These are phyloP conservation scores for Hyphopichia pseudoburtonii DNA, from an alignment of 1,139 yeast genomes.

Conservation along the genomic window DNA sequence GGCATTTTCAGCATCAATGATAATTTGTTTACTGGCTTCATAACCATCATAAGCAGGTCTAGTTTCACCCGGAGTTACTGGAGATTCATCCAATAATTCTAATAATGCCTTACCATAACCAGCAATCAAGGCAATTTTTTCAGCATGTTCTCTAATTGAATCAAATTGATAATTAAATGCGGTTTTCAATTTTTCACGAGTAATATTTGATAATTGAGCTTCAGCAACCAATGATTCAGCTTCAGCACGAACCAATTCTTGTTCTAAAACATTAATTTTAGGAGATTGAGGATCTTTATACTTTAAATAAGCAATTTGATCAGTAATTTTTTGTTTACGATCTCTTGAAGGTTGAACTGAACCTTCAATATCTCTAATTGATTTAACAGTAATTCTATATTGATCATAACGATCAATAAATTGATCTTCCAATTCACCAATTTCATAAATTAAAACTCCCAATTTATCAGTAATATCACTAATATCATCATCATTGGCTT, in stretches of 20 bases:
- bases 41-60: constrained; percentile 87
- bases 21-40: constrained; percentile 84
- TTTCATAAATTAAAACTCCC: constrained; percentile 78
- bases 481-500: constrained; percentile 79
- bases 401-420: constrained; percentile 85
- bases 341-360: constrained; percentile 87
- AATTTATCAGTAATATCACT: constrained; percentile 83
- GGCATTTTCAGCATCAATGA: constrained; percentile 82
- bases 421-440: constrained; percentile 86
- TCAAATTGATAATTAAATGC: constrained; percentile 84
- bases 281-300: constrained; percentile 85
- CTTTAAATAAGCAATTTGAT: constrained; percentile 78
- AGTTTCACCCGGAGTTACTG: constrained; percentile 90
- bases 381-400: constrained; percentile 77
- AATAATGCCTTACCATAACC: constrained; percentile 86
- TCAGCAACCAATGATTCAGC: constrained; percentile 90
- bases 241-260: constrained; percentile 86
- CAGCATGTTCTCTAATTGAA: constrained; percentile 78
- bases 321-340: constrained; percentile 82
- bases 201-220: constrained; percentile 84
- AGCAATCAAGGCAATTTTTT: constrained; percentile 81
- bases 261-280: constrained; percentile 78
- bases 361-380: constrained; percentile 81
- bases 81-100: constrained; percentile 79
- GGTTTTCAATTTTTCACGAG: constrained; percentile 83